A percentile compares a stretch with the other conserved stretches of the same genome.
Conservation (phyloP, 192 early-diverging fungal genomes). For the Mortierella alpina region DNA sequence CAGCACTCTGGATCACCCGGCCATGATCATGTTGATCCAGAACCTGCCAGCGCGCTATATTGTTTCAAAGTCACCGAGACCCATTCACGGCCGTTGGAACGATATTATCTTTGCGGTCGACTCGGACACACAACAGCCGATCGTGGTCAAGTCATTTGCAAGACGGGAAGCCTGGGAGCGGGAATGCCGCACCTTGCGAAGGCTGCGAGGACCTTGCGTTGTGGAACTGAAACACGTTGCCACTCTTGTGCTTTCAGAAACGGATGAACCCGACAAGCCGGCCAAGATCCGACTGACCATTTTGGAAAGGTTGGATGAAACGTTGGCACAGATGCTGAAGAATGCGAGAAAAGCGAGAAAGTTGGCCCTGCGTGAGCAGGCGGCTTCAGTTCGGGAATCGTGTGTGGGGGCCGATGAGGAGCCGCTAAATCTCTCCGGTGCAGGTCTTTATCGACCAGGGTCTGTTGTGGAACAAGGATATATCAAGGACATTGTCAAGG, state of each 20-base stretch:
- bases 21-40: slow-evolving; percentile 30
- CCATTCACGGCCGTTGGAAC: slow-evolving; percentile 55
- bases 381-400: not conserved
- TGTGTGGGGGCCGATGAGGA: not conserved
- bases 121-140: slow-evolving; percentile 30
- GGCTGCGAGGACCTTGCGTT: slow-evolving; percentile 51
- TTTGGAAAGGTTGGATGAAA: slow-evolving; percentile 60
- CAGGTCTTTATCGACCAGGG: slow-evolving; percentile 17
- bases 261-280: slow-evolving; percentile 32
- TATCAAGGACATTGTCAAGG: slow-evolving; percentile 46
- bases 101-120: slow-evolving; percentile 55
- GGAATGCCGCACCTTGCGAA: slow-evolving; percentile 55
- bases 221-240: slow-evolving; percentile 60
- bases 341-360: slow-evolving; percentile 34
- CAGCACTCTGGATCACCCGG: slow-evolving; percentile 20
- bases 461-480: slow-evolving; percentile 24
- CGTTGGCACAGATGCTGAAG: slow-evolving; percentile 44
- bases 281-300: slow-evolving; percentile 52
- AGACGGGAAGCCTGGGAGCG: slow-evolving; percentile 63
- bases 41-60: slow-evolving; percentile 58
- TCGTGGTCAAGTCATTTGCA: slow-evolving; percentile 59
- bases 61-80: slow-evolving; percentile 23
- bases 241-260: slow-evolving; percentile 51
- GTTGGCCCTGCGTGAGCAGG: slow-evolving; percentile 32
- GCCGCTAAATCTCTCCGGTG: slow-evolving; percentile 13